Conservation (phyloP, 2,329 filamentous ascomycete genomes). For the Thermomyces lanuginosus region DNA sequence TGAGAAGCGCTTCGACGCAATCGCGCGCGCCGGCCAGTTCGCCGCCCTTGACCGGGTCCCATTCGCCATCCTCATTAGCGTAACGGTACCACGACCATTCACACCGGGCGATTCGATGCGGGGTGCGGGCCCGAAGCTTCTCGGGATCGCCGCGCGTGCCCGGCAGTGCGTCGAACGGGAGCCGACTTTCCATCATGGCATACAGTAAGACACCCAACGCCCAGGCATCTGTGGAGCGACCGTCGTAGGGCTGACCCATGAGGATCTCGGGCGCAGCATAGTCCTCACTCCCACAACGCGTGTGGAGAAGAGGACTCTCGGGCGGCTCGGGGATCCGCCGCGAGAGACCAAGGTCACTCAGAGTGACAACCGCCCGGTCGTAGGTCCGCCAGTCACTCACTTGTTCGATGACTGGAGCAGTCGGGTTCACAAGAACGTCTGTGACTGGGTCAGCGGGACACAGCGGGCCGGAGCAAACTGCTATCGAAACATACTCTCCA, state of each 20-base stretch:
- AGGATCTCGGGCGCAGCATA: slow-evolving; percentile 95
- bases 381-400: slow-evolving; percentile 56
- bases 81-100: slow-evolving; percentile 93
- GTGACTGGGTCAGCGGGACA: slow-evolving; percentile 9
- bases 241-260: slow-evolving; percentile 88
- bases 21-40: slow-evolving; percentile 59
- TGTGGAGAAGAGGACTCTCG: slow-evolving; percentile 76
- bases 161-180: slow-evolving; percentile 84
- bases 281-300: slow-evolving; percentile 87
- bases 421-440: slow-evolving; percentile 86
- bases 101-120: slow-evolving; percentile 83
- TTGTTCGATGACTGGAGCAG: slow-evolving; percentile 49
- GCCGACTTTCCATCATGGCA: slow-evolving; percentile 75
- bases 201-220: slow-evolving; percentile 86
- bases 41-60: slow-evolving; percentile 51
- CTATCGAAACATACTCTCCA: slow-evolving; percentile 57
- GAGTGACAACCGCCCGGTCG: slow-evolving; percentile 66
- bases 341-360: slow-evolving; percentile 84
- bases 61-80: slow-evolving; percentile 69
- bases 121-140: slow-evolving; percentile 63
- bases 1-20: slow-evolving; percentile 70
- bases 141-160: slow-evolving; percentile 55
- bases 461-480: slow-evolving; percentile 3
- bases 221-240: slow-evolving; percentile 84
- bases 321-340: slow-evolving; percentile 56